Percentiles rank a stretch among this genome's conserved stretches.
phyloP scores from a whole-genome alignment of 768 basidiomycete genomes.

The Fibroporia radiculosa region DNA sequence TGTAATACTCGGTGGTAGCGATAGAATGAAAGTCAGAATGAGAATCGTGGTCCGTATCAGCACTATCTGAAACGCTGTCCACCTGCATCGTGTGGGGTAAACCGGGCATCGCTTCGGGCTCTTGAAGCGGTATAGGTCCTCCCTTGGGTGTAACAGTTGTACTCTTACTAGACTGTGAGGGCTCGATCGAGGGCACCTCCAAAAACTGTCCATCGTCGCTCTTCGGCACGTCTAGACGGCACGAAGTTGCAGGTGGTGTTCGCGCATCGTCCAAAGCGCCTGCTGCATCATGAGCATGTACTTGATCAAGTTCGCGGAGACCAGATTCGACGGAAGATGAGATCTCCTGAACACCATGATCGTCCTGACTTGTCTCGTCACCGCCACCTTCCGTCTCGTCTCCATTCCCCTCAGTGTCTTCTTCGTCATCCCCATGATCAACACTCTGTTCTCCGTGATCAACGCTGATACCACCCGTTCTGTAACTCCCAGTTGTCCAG shows the following conservation, averaged over 20 bases:
- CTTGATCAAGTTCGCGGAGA: not conserved
- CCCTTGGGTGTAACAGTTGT: constrained; percentile 7
- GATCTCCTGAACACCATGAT: not conserved
- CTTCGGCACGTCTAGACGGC: too few species aligned
- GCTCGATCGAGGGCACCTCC: not conserved
- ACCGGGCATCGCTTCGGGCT: constrained; percentile 5
- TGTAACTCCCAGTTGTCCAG: constrained; percentile 54
- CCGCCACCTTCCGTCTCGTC: constrained; percentile 9
- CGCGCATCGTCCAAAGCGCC: constrained; percentile 3
- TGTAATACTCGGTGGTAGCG: constrained; percentile 1
- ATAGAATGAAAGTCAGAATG: constrained; percentile 3
- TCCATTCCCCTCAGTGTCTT: constrained; percentile 15
- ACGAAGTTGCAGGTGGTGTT: constrained; percentile 6
- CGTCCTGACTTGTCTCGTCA: constrained; percentile 3
- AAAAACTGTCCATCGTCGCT: not conserved
- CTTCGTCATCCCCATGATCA: constrained; percentile 27
- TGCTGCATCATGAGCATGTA: not conserved
- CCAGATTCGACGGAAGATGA: not conserved
- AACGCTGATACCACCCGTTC: constrained; percentile 44
- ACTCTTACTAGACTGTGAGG: constrained; percentile 1
- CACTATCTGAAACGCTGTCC: not conserved
- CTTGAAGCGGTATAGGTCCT: constrained; percentile 2
- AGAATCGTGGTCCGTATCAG: not conserved
- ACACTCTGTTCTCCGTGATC: constrained; percentile 29
- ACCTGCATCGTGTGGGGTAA: not conserved